These are phyloP conservation scores for Geum urbanum DNA, from an alignment of 306 rosid species.

Conservation along the genomic window DNA sequence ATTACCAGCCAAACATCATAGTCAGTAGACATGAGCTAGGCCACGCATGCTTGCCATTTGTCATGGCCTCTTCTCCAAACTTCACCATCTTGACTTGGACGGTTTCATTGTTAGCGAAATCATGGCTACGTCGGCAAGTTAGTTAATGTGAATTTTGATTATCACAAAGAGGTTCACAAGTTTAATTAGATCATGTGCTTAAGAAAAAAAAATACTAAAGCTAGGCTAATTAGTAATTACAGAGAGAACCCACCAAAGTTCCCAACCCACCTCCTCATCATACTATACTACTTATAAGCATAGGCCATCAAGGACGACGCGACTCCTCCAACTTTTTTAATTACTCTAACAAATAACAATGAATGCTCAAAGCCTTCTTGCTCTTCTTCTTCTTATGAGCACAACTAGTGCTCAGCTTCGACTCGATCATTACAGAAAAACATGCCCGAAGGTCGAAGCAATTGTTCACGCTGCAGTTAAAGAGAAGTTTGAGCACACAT, in stretches of 20 bases:
- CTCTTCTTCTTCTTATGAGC: slow-evolving; percentile 27
- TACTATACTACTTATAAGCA: neutral
- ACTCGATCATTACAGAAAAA: slow-evolving; percentile 38
- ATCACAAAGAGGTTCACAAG: no score
- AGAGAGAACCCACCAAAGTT: neutral
- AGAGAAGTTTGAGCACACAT: slow-evolving; percentile 51
- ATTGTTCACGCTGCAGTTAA: slow-evolving; percentile 58
- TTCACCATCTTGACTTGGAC: neutral
- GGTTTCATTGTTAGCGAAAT: no score
- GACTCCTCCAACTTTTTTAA: neutral
- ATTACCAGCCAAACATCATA: slow-evolving; percentile 7
- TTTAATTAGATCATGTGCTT: no score
- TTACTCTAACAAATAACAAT: slow-evolving; percentile 25
- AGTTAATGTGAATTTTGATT: no score
- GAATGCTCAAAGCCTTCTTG: slow-evolving; percentile 27
- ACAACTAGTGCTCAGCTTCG: slow-evolving; percentile 40
- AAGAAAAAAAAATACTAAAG: no score
- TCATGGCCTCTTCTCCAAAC: neutral
- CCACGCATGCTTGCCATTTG: slow-evolving; percentile 6
- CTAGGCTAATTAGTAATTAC: slow-evolving; percentile 21
- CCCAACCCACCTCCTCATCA: neutral
- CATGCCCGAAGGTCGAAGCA: slow-evolving; percentile 75
- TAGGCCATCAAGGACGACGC: neutral
- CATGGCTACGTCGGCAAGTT: no score
- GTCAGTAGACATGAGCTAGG: neutral